A percentile compares a stretch with the other conserved stretches of the same genome.
phyloP scores from a whole-genome alignment of 805 yeast species.

The Sugiyamaella valdiviana region DNA sequence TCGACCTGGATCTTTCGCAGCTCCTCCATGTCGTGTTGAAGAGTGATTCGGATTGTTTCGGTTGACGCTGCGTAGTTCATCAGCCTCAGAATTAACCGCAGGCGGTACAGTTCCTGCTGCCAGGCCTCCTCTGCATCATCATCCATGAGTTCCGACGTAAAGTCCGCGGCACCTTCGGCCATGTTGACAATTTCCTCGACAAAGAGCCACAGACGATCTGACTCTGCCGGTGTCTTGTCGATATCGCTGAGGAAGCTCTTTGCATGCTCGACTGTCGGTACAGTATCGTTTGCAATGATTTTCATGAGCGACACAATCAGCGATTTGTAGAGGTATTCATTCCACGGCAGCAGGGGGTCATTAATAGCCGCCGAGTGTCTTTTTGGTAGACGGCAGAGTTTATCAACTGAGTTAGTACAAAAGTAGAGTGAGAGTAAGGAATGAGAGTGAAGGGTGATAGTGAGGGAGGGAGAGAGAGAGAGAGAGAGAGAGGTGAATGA shows the following conservation, averaged over 20 bases:
- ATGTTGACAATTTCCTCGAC: slow-evolving; percentile 24
- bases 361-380: slow-evolving; percentile 30
- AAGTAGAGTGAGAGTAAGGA: no score
- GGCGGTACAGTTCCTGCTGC: slow-evolving; percentile 23
- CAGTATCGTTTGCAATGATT: slow-evolving; percentile 29
- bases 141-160: background rate
- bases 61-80: slow-evolving; percentile 29
- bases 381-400: slow-evolving; percentile 31
- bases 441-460: no score
- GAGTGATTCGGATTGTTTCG: slow-evolving; percentile 31
- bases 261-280: slow-evolving; percentile 26
- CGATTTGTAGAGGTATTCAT: slow-evolving; percentile 32
- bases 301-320: slow-evolving; percentile 28
- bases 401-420: slow-evolving; percentile 27
- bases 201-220: slow-evolving; percentile 29
- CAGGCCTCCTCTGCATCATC: background rate
- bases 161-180: background rate
- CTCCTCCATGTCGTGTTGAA: slow-evolving; percentile 29
- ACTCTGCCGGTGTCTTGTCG: slow-evolving; percentile 31
- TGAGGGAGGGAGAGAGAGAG: no score
- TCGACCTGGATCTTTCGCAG: slow-evolving; percentile 24
- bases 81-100: slow-evolving; percentile 26
- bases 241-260: slow-evolving; percentile 25
- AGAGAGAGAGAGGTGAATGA: no score
- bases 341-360: slow-evolving; percentile 34